phyloP scores from a whole-genome alignment of 257 asterid genomes.

The Thymus mandschuricus region DNA sequence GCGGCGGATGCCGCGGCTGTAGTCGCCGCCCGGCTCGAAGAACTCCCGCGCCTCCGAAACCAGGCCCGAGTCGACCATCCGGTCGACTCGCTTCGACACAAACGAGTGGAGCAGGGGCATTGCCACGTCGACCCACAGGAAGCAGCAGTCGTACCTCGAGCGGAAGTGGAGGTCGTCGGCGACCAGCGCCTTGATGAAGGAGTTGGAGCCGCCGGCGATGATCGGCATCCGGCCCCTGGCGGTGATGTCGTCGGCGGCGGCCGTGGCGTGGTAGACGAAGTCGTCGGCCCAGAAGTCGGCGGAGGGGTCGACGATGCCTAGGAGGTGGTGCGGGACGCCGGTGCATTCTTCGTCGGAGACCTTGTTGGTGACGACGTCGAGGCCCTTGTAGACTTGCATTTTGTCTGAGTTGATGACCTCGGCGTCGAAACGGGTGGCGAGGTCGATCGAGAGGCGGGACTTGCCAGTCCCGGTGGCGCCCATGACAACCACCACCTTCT shows the following conservation, averaged over 20 bases:
- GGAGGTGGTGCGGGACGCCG: constrained; percentile 72
- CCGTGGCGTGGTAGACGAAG: constrained; percentile 57
- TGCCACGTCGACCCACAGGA: constrained; percentile 72
- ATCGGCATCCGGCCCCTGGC: constrained; percentile 58
- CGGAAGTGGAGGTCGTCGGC: constrained; percentile 47
- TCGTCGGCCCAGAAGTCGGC: constrained; percentile 59
- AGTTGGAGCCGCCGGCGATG: constrained; percentile 87
- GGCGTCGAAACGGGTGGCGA: constrained; percentile 66
- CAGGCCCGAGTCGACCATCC: constrained; percentile 62
- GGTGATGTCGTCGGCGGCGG: constrained; percentile 45
- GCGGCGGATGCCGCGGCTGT: constrained; percentile 59
- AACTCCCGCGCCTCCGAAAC: constrained; percentile 63
- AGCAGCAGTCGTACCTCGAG: constrained; percentile 59
- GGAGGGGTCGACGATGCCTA: constrained; percentile 54
- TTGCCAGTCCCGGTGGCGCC: constrained; percentile 92
- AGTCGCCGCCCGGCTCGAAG: constrained; percentile 54
- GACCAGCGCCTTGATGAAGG: constrained; percentile 63
- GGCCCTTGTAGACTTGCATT: constrained; percentile 73
- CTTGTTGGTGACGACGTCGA: constrained; percentile 62
- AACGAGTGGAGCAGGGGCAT: constrained; percentile 48
- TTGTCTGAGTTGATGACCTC: constrained; percentile 82
- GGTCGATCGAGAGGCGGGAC: constrained; percentile 75
- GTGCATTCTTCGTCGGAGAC: constrained; percentile 61
- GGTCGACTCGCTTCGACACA: constrained; percentile 67
- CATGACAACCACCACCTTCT: constrained; percentile 73